Conservation (phyloP, 2,329 filamentous ascomycete genomes). For the Aspergillus quadricinctus region DNA sequence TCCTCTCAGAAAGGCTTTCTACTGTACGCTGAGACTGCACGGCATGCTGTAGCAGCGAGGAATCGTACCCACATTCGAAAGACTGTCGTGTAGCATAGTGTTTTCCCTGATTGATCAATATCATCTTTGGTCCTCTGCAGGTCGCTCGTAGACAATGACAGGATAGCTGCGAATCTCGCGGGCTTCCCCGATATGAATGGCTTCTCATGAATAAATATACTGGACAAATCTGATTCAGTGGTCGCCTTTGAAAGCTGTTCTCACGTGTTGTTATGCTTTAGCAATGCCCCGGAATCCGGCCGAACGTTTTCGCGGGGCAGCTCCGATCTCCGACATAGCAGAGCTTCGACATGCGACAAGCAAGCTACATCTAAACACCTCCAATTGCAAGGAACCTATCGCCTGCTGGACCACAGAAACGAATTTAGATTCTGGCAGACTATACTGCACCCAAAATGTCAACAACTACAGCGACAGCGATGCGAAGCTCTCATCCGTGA, state of each 20-base stretch:
- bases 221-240: not conserved
- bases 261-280: not conserved
- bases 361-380: constrained; percentile 1
- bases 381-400: not conserved
- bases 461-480: constrained; percentile 69
- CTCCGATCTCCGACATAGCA: constrained; percentile 1
- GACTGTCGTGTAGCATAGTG: too few relatives aligned
- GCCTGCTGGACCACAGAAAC: not conserved
- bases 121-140: not conserved
- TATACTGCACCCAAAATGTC: constrained; percentile 57
- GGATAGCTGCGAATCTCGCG: not conserved
- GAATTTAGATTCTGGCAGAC: not conserved
- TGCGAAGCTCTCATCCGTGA: constrained; percentile 70
- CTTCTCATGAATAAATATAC: too few relatives aligned
- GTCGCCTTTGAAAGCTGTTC: not conserved
- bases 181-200: not conserved
- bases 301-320: constrained; percentile 24
- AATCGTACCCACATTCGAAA: too few relatives aligned
- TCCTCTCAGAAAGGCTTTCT: too few relatives aligned
- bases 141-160: not conserved
- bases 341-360: constrained; percentile 3
- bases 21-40: too few relatives aligned
- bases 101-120: not conserved
- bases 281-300: constrained; percentile 19
- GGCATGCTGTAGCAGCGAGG: too few relatives aligned